A percentile compares a stretch with the other conserved stretches of the same genome.
phyloP scores from a whole-genome alignment of 2,329 filamentous ascomycete species.

The Ophiocordyceps camponoti-saundersi region DNA sequence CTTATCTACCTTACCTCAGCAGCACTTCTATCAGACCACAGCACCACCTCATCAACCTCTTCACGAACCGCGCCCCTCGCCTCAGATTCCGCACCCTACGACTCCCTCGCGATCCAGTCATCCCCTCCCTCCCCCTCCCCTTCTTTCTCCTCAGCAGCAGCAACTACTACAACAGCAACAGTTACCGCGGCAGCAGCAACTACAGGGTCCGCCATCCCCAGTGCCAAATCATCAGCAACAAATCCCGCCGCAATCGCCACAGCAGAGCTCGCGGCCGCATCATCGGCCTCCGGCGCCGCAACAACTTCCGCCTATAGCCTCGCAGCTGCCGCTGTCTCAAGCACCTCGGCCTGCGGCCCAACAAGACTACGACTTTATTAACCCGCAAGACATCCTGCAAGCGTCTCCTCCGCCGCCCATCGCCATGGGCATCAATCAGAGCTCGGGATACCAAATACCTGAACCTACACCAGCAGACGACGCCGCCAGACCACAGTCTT shows the following conservation, averaged over 20 bases:
- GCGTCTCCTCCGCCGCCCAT: conserved; percentile 12
- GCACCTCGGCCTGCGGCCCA: conserved; percentile 1
- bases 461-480: conserved; percentile 3
- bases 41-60: conserved; percentile 4
- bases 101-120: conserved; percentile 10
- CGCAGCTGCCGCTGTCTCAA: conserved; percentile 1
- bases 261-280: conserved; percentile 12
- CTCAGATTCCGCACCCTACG: conserved; percentile 2
- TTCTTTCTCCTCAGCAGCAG: conserved; percentile 11
- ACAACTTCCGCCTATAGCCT: conserved; percentile 2
- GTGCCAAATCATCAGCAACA: conserved; percentile 11
- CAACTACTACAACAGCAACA: background rate
- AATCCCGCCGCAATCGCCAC: conserved; percentile 5
- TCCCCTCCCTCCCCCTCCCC: conserved; percentile 14
- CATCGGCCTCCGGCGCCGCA: conserved; percentile 6
- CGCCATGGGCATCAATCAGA: conserved; percentile 8
- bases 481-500: conserved; percentile 1
- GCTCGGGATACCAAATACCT: conserved; percentile 3
- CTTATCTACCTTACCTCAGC: background rate
- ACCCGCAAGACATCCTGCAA: conserved; percentile 19
- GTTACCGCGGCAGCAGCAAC: background rate
- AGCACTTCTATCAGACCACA: conserved; percentile 4
- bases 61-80: conserved; percentile 7
- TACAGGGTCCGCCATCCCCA: background rate
- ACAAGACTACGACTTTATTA: conserved; percentile 16